Conservation (phyloP, 495 filamentous ascomycete species). For the Aspergillus baeticus region DNA sequence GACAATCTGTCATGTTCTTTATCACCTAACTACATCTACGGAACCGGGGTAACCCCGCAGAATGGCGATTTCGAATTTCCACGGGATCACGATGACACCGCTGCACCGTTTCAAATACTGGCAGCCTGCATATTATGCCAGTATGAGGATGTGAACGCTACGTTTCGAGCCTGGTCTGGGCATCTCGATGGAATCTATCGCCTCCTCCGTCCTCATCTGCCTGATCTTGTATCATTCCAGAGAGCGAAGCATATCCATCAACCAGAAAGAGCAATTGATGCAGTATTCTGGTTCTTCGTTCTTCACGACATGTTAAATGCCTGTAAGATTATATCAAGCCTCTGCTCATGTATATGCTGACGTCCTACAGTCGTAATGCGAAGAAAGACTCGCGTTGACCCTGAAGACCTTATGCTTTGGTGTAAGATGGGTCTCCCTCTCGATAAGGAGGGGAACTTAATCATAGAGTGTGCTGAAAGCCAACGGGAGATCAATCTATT, state of each 20-base stretch:
- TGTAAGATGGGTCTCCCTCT: slow-evolving; percentile 46
- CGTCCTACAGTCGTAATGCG: slow-evolving; percentile 39
- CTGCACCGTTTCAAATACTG: slow-evolving; percentile 11
- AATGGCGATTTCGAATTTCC: background rate
- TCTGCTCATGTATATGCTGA: background rate
- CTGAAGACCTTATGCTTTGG: slow-evolving; percentile 45
- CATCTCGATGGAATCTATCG: slow-evolving; percentile 21
- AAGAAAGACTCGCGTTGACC: slow-evolving; percentile 43
- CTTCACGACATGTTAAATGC: slow-evolving; percentile 21
- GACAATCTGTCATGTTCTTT: background rate
- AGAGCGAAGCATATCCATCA: slow-evolving; percentile 3
- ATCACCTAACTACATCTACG: slow-evolving; percentile 17
- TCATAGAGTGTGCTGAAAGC: background rate
- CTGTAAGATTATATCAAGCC: slow-evolving; percentile 10
- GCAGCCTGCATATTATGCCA: slow-evolving; percentile 20
- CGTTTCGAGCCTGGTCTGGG: slow-evolving; percentile 21
- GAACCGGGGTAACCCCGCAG: background rate
- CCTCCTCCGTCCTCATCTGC: slow-evolving; percentile 12
- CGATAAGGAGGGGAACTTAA: slow-evolving; percentile 29
- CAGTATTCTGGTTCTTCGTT: slow-evolving; percentile 22
- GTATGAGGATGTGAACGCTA: slow-evolving; percentile 23
- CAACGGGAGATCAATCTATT: slow-evolving; percentile 5
- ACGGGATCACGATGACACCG: slow-evolving; percentile 1
- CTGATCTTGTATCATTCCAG: background rate
- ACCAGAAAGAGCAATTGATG: slow-evolving; percentile 12